Base-by-base conservation (phyloP, 2,329 filamentous ascomycete species). In the Ophiocordyceps australis region DNA sequence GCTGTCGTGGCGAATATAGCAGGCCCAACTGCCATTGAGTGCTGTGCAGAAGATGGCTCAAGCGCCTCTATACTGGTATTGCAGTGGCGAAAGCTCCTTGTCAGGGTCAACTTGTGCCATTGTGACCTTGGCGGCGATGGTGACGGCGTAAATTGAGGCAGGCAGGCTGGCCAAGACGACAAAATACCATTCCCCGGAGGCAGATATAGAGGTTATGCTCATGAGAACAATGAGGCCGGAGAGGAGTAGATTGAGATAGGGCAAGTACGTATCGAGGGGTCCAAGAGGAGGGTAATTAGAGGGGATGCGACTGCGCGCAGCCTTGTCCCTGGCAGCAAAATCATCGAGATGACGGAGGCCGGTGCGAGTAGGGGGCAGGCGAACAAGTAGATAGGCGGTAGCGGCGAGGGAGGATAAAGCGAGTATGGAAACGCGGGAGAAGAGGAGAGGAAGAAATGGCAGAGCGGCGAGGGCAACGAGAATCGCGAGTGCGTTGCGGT, bases 71-170 rank as follows among this genome's bases (percentile, higher is more conserved):
- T 69, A 75, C 28, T 61, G 57, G 49, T 80, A 79, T 43, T 54
- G 66, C 39, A 80, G 52, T 28, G 49, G 54, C 25, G 61, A 54
- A 37, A 85, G 47, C 39, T 77, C 75, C 33, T 55, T 51, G 40
- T 67, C 71, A 5, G 78, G 65, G 49, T 83, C 74, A 7, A 83
- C 64, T 24, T 69, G 60, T 4, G 62, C 61, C 63, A 83, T 72
- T 40, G 76, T 57, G 26, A 65, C 49, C 47, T 81, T 72, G 17
- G 68, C 67, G 24, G 64, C 46, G 29, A 81, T 38, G 5, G 72
- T 59, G 13, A 77, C 55, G 1, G 36, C 57, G 38, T 78, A 72
- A 2, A 82, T 62, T 3, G 72, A 45, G 1, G 50, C 55, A 0
- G 71, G 68, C 26, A 74, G 35, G 28, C 53, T 57, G 15, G 54